These are phyloP conservation scores for Cryptomeria japonica DNA, from an alignment of 75 land plant genomes.

Conservation along the genomic window DNA sequence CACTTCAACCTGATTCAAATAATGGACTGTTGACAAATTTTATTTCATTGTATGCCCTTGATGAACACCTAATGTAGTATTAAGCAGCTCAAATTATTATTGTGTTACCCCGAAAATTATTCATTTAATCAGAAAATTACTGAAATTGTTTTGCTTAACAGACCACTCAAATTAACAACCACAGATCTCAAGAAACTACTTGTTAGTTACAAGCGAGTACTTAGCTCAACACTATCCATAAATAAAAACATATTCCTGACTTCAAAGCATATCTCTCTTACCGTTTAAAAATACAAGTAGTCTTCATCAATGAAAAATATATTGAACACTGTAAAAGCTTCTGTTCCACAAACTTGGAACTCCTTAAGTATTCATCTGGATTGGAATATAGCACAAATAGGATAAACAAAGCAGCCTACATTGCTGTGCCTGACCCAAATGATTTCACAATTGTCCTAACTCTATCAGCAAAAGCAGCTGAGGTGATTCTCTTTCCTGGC, in stretches of 20 bases:
- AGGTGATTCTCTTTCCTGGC: conserved; percentile 91
- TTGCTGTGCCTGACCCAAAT: conserved; percentile 47
- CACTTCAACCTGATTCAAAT: background rate
- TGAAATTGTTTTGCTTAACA: background rate
- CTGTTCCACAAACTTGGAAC: background rate
- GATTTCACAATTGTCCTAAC: conserved; percentile 84
- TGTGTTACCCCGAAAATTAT: background rate
- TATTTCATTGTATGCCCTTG: background rate
- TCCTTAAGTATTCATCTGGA: background rate
- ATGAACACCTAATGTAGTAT: background rate
- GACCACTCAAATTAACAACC: background rate
- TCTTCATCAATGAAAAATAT: background rate
- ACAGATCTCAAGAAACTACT: background rate
- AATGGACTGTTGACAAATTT: background rate
- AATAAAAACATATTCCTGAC: background rate
- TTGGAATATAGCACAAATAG: background rate
- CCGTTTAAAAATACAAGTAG: background rate
- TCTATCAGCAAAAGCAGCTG: conserved; percentile 70
- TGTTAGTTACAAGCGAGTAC: background rate
- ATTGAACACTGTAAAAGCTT: background rate
- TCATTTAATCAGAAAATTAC: background rate
- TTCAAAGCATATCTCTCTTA: background rate
- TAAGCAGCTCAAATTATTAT: background rate
- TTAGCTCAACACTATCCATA: background rate
- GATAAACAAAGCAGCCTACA: background rate